Evolutionary conservation across 805 yeast species (phyloP).

Genomic region (Ogataea wickerhamii): DNA sequence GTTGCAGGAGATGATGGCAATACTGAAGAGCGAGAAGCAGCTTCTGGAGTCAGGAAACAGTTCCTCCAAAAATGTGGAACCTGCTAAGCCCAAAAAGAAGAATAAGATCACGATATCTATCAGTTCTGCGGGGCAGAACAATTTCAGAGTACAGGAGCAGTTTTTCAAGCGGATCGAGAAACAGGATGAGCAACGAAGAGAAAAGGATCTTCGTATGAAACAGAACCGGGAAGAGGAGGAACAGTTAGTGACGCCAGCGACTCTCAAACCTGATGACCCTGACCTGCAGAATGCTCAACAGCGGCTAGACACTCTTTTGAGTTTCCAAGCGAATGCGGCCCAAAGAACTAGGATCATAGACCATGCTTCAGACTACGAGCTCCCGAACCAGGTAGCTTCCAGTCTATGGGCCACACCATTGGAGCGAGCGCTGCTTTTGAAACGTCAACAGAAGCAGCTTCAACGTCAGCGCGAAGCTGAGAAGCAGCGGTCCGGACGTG

Average conservation of each 20-base stretch:
- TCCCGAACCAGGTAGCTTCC: conserved; percentile 41
- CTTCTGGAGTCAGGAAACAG: conserved; percentile 33
- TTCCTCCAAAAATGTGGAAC: conserved; percentile 10
- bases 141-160: conserved; percentile 65
- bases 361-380: conserved; percentile 83
- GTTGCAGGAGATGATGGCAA: conserved; percentile 48
- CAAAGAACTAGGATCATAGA: conserved; percentile 92
- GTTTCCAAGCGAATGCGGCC: conserved; percentile 81
- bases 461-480: conserved; percentile 61
- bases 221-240: conserved; percentile 41
- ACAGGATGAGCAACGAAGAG: conserved; percentile 35
- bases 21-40: conserved; percentile 52
- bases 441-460: conserved; percentile 75
- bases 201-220: conserved; percentile 33
- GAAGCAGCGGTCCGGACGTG: conserved; percentile 63
- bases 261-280: conserved; percentile 45
- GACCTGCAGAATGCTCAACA: conserved; percentile 69
- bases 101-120: conserved; percentile 54
- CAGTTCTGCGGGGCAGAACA: conserved; percentile 57
- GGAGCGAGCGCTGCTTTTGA: conserved; percentile 83
- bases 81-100: conserved; percentile 28
- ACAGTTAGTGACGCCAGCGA: conserved; percentile 41
- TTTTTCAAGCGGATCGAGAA: conserved; percentile 59
- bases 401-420: conserved; percentile 83
- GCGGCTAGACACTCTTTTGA: conserved; percentile 66